Evolutionary conservation across 2,329 filamentous ascomycete genomes (phyloP), one percentile per base, ranked within the genome.

Genomic region (Elsinoe fawcettii): DNA sequence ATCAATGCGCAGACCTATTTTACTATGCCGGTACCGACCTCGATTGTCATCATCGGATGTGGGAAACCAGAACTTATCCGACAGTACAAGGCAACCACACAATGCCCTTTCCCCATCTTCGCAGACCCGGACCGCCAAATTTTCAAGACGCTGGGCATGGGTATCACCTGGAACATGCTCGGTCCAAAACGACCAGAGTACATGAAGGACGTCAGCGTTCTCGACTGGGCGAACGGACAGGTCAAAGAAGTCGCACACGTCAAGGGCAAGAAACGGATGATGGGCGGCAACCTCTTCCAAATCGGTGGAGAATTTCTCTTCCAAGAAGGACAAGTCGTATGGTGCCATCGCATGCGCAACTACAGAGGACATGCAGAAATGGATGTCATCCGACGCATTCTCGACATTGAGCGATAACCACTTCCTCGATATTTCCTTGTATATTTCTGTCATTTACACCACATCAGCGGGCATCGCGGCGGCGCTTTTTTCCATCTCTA

Each of bases 301-400:
- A 67, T 73, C 27, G 71, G 71, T 3, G 71, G 71, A 4, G 71
- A 74, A 54, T 73, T 73, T 44, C 46, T 74, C 61, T 72, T 74
- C 56, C 67, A 71, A 32, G 67, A 72, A n/a, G 71, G 69, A 1
- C 62, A 69, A 61, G 69, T 71, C 6, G 62, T 70, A 3, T 74
- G 71, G 71, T 73, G 71, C 58, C 70, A 74, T 64, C 68, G 71
- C 11, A 74, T 74, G 71, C 64, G 63, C 59, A 69, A 70, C 46
- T 69, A 66, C 49, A 62, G 71, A 23, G 66, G 67, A 34, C 71
- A 74, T 60, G 65, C 68, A 5, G 71, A 73, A 58, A 64, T 73
- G 23, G 55, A 56, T 32, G 63, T 67, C 20, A 58, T 74, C 41
- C 62, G 69, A 59, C 64, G 63, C 61, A 41, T 74, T 43, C 58